Conservation (phyloP, 345 rosid genomes). For the Pugionium cornutum region DNA sequence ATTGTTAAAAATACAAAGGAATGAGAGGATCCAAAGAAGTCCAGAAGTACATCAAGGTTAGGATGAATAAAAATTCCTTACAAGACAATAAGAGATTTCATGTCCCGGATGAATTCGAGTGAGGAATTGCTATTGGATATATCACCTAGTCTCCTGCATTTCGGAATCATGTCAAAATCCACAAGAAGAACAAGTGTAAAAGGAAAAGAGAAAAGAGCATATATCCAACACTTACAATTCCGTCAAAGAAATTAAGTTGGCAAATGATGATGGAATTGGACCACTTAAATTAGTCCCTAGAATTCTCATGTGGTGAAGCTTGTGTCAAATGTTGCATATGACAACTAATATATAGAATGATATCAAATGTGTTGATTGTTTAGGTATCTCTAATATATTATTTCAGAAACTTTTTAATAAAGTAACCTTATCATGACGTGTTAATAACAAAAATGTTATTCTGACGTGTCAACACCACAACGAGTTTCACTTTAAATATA, state of each 20-base stretch:
- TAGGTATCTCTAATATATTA: no score
- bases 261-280: slow-evolving; percentile 56
- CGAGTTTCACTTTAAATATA: no score
- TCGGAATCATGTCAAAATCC: background rate
- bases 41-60: background rate
- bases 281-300: slow-evolving; percentile 54
- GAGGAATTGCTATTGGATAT: slow-evolving; percentile 53
- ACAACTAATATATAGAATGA: background rate
- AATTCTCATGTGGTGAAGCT: slow-evolving; percentile 46
- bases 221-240: slow-evolving; percentile 48
- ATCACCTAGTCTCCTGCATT: slow-evolving; percentile 55
- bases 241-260: slow-evolving; percentile 47
- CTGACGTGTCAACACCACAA: no score
- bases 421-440: no score
- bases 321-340: background rate
- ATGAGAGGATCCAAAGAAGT: background rate
- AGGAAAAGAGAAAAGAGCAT: background rate
- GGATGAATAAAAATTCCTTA: slow-evolving; percentile 33
- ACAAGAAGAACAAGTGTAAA: background rate
- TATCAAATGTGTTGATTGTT: background rate
- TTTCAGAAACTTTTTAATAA: no score
- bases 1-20: background rate
- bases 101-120: slow-evolving; percentile 46
- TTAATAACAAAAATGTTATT: no score
- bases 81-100: slow-evolving; percentile 54